Evolutionary conservation across 768 basidiomycete genomes (phyloP).

Genomic region (Megacollybia marginata): DNA sequence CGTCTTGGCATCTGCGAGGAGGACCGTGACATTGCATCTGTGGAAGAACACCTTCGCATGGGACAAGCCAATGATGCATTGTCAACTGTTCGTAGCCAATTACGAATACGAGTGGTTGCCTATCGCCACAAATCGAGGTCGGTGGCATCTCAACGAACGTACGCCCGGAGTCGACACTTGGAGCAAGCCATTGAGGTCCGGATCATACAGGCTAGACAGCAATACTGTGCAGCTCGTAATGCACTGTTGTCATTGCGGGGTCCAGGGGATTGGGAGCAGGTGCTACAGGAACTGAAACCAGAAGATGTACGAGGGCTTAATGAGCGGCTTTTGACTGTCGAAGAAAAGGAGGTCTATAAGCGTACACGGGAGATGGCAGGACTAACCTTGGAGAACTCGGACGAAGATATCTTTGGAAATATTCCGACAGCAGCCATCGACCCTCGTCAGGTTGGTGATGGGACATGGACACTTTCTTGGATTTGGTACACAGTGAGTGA

Average conservation of each 20-base stretch:
- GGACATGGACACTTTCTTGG: slow-evolving; percentile 8
- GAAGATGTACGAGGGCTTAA: background rate
- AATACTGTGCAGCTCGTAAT: background rate
- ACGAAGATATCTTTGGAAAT: background rate
- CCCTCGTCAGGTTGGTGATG: slow-evolving; percentile 6
- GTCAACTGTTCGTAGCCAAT: background rate
- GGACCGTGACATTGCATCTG: background rate
- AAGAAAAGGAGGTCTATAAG: background rate
- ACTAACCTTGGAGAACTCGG: background rate
- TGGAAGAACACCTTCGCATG: background rate
- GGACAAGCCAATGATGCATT: background rate
- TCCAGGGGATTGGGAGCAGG: background rate
- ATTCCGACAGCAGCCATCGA: background rate
- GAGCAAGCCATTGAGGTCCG: background rate
- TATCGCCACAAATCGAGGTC: background rate
- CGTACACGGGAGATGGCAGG: background rate
- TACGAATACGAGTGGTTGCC: background rate
- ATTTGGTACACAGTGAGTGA: slow-evolving; percentile 10
- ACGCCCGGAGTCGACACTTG: background rate
- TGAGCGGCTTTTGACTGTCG: background rate
- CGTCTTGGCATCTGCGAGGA: background rate
- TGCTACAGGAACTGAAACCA: background rate
- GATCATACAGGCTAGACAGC: background rate
- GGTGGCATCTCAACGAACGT: background rate
- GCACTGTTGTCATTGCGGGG: background rate